These are phyloP conservation scores for Grigorovia humatica DNA, from an alignment of 805 yeast genomes.

Conservation along the genomic window DNA sequence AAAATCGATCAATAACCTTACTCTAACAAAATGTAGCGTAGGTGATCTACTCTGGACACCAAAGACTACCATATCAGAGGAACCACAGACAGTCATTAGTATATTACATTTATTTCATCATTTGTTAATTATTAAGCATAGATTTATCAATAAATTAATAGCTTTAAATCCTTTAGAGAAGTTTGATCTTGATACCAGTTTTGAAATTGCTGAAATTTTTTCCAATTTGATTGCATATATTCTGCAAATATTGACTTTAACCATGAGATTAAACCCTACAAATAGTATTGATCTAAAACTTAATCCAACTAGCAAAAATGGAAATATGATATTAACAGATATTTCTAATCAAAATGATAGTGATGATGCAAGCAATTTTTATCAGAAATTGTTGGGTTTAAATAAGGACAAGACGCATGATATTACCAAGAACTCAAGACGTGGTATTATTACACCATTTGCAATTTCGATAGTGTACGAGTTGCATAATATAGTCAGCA, in stretches of 20 bases:
- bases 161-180: conserved; percentile 7
- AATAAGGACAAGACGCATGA: conserved; percentile 9
- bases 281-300: conserved; percentile 22
- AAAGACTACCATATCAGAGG: conserved; percentile 1
- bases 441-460: conserved; percentile 25
- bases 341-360: conserved; percentile 9
- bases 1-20: conserved; percentile 11
- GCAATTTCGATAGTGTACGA: conserved; percentile 21
- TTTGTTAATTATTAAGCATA: conserved; percentile 14
- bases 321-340: neutral
- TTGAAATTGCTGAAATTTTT: conserved; percentile 11
- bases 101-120: conserved; percentile 11
- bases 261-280: conserved; percentile 22
- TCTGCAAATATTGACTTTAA: conserved; percentile 16
- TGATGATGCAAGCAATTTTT: conserved; percentile 7
- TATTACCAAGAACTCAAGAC: conserved; percentile 6
- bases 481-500: conserved; percentile 19
- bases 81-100: neutral
- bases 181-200: conserved; percentile 8
- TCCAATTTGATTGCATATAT: conserved; percentile 17
- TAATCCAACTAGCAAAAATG: conserved; percentile 8
- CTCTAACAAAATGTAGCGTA: neutral
- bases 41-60: conserved; percentile 10
- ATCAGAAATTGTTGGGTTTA: conserved; percentile 23
- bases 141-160: conserved; percentile 12